phyloP scores from a whole-genome alignment of 208 protist species.

The Naegleria lovaniensis region DNA sequence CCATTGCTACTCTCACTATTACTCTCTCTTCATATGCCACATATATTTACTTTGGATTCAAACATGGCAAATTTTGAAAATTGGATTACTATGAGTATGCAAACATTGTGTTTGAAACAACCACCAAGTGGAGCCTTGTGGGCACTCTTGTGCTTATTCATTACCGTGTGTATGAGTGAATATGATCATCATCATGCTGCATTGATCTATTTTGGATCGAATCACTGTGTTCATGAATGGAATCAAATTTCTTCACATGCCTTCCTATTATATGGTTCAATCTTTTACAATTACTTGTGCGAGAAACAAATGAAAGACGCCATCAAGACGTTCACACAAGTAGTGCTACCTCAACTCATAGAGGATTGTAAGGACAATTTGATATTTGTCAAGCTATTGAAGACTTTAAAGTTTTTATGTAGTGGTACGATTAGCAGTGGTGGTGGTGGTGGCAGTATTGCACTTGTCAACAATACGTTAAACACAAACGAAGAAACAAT shows the following conservation, averaged over 20 bases:
- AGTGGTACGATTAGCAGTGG: no score
- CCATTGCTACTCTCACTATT: neutral
- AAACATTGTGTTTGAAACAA: constrained; percentile 12
- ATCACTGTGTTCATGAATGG: neutral
- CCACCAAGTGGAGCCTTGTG: neutral
- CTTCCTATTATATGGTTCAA: constrained; percentile 14
- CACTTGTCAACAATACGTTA: no score
- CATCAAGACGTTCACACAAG: neutral
- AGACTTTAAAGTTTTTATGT: neutral
- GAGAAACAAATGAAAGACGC: neutral
- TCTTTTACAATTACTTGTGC: neutral
- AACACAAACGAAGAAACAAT: no score
- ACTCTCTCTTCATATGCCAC: constrained; percentile 7
- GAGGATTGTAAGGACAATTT: neutral
- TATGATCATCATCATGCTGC: neutral
- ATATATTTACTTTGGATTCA: neutral
- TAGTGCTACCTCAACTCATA: neutral
- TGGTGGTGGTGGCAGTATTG: no score
- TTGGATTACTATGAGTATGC: constrained; percentile 16
- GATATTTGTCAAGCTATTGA: neutral
- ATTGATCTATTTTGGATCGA: neutral
- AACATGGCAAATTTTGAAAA: neutral
- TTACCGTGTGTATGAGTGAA: neutral
- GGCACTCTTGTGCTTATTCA: constrained; percentile 1
- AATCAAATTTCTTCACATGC: neutral